A percentile compares a stretch with the other conserved stretches of the same genome.
Conservation (phyloP, 129 eudicot genomes). For the Daucus carota region DH1_v3.0 NC_030388.2:20807501-20808000, state of each 20-base stretch:
- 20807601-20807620: neutral
- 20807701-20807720: neutral
- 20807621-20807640: neutral
- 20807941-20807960: too few species aligned
- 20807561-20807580: neutral
- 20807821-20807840: constrained; percentile 46
- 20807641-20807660: neutral
- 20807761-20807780: constrained; percentile 18
- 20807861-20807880: constrained; percentile 69
- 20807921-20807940: too few species aligned
- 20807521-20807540: neutral
- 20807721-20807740: neutral
- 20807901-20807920: too few species aligned
- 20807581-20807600: neutral
- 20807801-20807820: constrained; percentile 60
- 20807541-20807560: neutral
- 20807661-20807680: neutral
- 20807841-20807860: constrained; percentile 58
- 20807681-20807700: neutral
- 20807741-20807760: constrained; percentile 16
- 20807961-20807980: too few species aligned
- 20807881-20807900: too few species aligned
- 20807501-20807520: neutral
- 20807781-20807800: constrained; percentile 32
- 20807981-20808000: too few species aligned